Evolutionary conservation across 2,329 filamentous ascomycete species (phyloP), one percentile per base, ranked within the genome.

Genomic region (Hymenoscyphus infarciens): DNA sequence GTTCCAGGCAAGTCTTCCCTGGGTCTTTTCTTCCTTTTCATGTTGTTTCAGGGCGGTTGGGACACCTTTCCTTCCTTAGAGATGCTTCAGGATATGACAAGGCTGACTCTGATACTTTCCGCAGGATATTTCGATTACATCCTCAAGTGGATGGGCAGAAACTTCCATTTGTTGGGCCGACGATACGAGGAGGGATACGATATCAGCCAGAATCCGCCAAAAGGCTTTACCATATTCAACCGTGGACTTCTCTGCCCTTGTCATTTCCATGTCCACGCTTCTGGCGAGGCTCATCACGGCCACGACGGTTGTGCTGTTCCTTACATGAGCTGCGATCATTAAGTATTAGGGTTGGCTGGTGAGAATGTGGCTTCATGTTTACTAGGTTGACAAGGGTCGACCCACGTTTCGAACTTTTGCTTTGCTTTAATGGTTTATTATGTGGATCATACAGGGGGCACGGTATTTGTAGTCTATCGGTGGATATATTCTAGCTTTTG

Each of bases 81-180:
- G 2, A 38, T 38, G 3, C 35, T 38, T 38, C 35, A 4, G 11
- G 13, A 16, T 4, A 38, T 15, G 11, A 15, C 13, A 38, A 38
- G 15, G 5, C 35, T 38, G 11, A 38, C 35, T 38, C 13, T 16
- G 13, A 16, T 3, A 38, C 16, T 58, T 3, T 27, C n/a, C 10
- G 45, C 49, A 8, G 65, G 38, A 8, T 67, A 65, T 57, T 53
- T 69, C 13, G 22, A 35, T 22, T 49, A 57, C n/a, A 66, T 68
- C 63, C 39, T 68, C 15, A 67, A 54, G 25, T 69, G 67, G 65
- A 63, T 64, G n/a, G 63, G 62, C 2, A 57, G 62, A 10, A 67
- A 65, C 15, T 68, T 67, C 29, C 16, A 52, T 2, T 16, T 67
- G 27, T 56, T 69, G 49, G 62, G 60, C 25, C 58, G 63, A 5